Percentiles rank a stretch among this genome's conserved stretches.
These are phyloP conservation scores for Wallacemonas sp. DNA, from an alignment of 208 protist species.

Conservation along the genomic window DNA sequence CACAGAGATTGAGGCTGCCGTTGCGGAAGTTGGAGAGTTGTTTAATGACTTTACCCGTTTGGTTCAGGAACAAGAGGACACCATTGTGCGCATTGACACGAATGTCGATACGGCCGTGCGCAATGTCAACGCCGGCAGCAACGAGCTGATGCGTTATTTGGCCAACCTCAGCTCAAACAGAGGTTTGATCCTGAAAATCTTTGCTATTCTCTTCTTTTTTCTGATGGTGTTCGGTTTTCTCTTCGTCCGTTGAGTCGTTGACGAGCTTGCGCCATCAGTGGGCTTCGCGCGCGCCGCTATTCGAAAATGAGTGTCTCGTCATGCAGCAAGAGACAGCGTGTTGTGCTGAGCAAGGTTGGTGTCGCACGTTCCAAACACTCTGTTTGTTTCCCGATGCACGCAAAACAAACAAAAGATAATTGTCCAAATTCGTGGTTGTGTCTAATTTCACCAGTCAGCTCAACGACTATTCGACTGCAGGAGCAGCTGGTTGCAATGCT, in stretches of 20 bases:
- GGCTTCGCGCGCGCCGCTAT: no score
- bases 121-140: conserved; percentile 92
- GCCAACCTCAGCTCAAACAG: conserved; percentile 87
- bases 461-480: no score
- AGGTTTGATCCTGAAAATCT: conserved; percentile 92
- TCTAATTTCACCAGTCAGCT: no score
- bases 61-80: conserved; percentile 92
- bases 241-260: conserved; percentile 83
- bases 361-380: neutral
- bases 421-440: no score
- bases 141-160: conserved; percentile 90
- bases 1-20: conserved; percentile 82
- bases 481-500: no score
- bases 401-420: no score
- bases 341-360: neutral
- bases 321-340: neutral
- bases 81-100: conserved; percentile 88
- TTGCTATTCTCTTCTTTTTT: conserved; percentile 91
- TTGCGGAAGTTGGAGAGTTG: conserved; percentile 87
- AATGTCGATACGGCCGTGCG: conserved; percentile 79
- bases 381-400: no score
- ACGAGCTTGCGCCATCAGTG: no score
- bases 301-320: neutral
- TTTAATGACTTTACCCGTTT: conserved; percentile 92
- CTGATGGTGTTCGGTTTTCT: conserved; percentile 91